A percentile compares a stretch with the other conserved stretches of the same genome.
Evolutionary conservation across 768 basidiomycete species (phyloP).

Genomic region (Mycena albidolilacea): DNA sequence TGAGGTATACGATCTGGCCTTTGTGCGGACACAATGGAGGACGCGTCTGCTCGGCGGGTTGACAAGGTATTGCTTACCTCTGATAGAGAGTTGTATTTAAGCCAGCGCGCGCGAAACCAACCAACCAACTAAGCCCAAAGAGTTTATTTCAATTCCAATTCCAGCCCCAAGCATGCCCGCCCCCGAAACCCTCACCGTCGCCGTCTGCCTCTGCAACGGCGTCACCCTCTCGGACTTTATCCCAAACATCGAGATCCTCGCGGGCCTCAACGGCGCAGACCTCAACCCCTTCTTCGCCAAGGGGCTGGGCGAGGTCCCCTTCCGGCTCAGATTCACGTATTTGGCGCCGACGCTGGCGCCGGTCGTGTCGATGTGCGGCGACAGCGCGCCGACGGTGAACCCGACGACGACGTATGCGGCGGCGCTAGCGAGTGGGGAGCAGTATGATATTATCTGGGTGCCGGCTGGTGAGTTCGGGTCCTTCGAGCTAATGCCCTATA

Average conservation of each 20-base stretch:
- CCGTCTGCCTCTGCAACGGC: slow-evolving; percentile 32
- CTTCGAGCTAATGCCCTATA: background rate
- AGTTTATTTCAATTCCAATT: background rate
- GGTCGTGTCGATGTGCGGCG: slow-evolving; percentile 20
- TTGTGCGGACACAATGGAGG: background rate
- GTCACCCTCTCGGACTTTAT: slow-evolving; percentile 41
- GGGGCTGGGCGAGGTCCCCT: slow-evolving; percentile 24
- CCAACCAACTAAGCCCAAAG: background rate
- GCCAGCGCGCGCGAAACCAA: background rate
- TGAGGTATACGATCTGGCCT: too few relatives aligned
- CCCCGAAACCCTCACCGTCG: slow-evolving; percentile 28
- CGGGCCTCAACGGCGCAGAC: slow-evolving; percentile 31
- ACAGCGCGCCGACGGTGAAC: slow-evolving; percentile 26
- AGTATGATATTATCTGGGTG: slow-evolving; percentile 37
- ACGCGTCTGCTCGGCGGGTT: slow-evolving; percentile 6
- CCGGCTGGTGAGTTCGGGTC: slow-evolving; percentile 29
- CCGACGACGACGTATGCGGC: slow-evolving; percentile 36
- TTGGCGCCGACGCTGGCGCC: slow-evolving; percentile 33
- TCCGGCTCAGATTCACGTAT: slow-evolving; percentile 32
- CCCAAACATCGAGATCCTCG: slow-evolving; percentile 34
- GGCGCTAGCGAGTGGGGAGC: slow-evolving; percentile 31
- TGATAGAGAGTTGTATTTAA: background rate
- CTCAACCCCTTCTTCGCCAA: slow-evolving; percentile 6
- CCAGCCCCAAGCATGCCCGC: slow-evolving; percentile 11
- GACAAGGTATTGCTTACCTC: background rate